Evolutionary conservation across 768 basidiomycete species (phyloP).

Genomic region (Piloderma croceum): DNA sequence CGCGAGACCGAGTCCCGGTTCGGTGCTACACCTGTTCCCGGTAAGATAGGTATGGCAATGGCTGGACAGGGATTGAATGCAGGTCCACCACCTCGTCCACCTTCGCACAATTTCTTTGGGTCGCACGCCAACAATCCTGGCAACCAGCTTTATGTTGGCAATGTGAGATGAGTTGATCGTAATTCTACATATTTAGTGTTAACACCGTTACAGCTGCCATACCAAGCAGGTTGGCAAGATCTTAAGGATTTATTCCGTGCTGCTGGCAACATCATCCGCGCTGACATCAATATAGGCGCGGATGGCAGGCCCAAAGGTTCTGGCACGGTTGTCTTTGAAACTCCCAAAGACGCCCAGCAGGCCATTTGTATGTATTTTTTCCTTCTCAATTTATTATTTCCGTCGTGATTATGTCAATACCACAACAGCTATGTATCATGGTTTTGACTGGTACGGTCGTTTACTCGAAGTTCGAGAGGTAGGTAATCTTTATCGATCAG

Average conservation of each 20-base stretch:
- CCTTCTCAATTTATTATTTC: constrained; percentile 6
- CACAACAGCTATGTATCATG: constrained; percentile 83
- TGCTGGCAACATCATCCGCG: constrained; percentile 91
- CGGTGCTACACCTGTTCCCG: constrained; percentile 91
- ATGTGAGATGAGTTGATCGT: constrained; percentile 46
- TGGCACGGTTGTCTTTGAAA: constrained; percentile 96
- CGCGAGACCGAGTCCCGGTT: constrained; percentile 95
- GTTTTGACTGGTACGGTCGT: constrained; percentile 96
- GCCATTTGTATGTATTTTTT: constrained; percentile 71
- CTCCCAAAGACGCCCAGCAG: constrained; percentile 81
- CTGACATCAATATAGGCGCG: constrained; percentile 90
- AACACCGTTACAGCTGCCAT: constrained; percentile 60
- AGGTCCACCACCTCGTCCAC: constrained; percentile 75
- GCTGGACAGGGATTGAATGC: constrained; percentile 83
- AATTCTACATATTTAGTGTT: background rate
- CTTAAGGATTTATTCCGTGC: constrained; percentile 95
- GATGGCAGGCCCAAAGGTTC: constrained; percentile 95
- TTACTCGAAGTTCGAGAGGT: constrained; percentile 95
- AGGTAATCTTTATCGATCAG: constrained; percentile 14
- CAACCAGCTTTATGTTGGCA: constrained; percentile 89
- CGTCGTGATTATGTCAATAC: constrained; percentile 3
- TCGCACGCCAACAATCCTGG: constrained; percentile 55
- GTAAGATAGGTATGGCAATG: constrained; percentile 94
- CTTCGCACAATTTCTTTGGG: constrained; percentile 70
- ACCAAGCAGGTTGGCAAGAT: constrained; percentile 99